Evolutionary conservation across 768 basidiomycete species (phyloP).

Genomic region (Sutorius australiensis): DNA sequence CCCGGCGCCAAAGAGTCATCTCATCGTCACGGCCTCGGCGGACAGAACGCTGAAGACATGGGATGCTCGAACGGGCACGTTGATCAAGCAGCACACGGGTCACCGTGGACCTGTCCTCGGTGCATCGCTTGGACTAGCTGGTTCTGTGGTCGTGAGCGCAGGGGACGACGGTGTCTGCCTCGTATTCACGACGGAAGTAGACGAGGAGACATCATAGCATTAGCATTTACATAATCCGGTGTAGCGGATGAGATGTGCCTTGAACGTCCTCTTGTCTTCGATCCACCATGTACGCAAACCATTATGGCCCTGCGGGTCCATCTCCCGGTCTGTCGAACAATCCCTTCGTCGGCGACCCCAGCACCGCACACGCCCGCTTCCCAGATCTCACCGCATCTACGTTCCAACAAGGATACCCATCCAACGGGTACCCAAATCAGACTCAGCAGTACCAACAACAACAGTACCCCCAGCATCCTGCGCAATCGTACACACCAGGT

Average conservation of each 20-base stretch:
- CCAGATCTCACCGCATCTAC: slow-evolving; percentile 52
- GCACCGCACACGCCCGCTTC: slow-evolving; percentile 50
- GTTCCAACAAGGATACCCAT: slow-evolving; percentile 14
- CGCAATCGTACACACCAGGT: slow-evolving; percentile 11
- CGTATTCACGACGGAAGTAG: slow-evolving; percentile 66
- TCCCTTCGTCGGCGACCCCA: slow-evolving; percentile 59
- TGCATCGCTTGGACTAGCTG: slow-evolving; percentile 66
- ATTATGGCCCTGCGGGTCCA: slow-evolving; percentile 31
- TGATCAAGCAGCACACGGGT: slow-evolving; percentile 77
- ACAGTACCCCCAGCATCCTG: slow-evolving; percentile 34
- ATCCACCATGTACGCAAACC: slow-evolving; percentile 38
- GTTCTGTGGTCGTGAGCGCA: slow-evolving; percentile 76
- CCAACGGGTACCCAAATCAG: slow-evolving; percentile 25
- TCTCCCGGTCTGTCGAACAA: slow-evolving; percentile 49
- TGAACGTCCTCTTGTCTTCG: not conserved
- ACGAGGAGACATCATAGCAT: slow-evolving; percentile 5
- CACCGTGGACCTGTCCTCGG: slow-evolving; percentile 75
- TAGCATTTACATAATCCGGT: slow-evolving; percentile 22
- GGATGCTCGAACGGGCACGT: slow-evolving; percentile 83
- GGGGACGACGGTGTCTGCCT: slow-evolving; percentile 88
- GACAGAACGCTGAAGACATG: slow-evolving; percentile 87
- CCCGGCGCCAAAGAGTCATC: slow-evolving; percentile 68
- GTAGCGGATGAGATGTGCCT: not conserved
- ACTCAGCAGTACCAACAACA: slow-evolving; percentile 35
- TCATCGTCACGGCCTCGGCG: slow-evolving; percentile 82